Evolutionary conservation across 306 rosid species (phyloP).

Genomic region (Rosa lucieae): DNA sequence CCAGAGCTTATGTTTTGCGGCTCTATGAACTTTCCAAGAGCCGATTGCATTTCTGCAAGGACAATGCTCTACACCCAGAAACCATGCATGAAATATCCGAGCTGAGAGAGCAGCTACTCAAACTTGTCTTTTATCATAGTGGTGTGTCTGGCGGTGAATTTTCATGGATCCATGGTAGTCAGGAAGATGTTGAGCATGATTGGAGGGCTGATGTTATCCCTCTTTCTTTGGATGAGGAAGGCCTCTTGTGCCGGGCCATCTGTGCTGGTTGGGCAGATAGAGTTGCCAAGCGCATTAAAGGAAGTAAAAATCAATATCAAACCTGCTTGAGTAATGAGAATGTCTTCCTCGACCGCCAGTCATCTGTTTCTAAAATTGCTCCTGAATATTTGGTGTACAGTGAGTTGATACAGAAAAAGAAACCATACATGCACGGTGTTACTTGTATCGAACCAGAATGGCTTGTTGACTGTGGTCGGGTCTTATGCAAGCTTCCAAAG

Average conservation of each 20-base stretch:
- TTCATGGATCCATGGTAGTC: constrained; percentile 68
- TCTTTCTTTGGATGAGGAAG: constrained; percentile 65
- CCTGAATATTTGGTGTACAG: constrained; percentile 84
- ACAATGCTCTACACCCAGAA: constrained; percentile 63
- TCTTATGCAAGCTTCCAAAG: constrained; percentile 56
- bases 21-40: constrained; percentile 62
- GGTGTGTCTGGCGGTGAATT: constrained; percentile 43
- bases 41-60: constrained; percentile 57
- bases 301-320: constrained; percentile 54
- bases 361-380: constrained; percentile 60
- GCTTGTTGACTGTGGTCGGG: constrained; percentile 73
- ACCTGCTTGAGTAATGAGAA: constrained; percentile 61
- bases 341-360: constrained; percentile 67
- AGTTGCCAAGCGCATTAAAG: constrained; percentile 73
- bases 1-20: constrained; percentile 66
- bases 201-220: constrained; percentile 60
- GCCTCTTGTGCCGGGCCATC: constrained; percentile 70
- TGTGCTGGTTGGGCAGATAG: constrained; percentile 99
- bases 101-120: constrained; percentile 75
- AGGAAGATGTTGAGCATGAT: constrained; percentile 58
- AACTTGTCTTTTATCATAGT: constrained; percentile 56
- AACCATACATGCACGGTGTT: constrained; percentile 88
- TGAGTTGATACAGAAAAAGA: constrained; percentile 64
- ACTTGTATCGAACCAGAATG: constrained; percentile 74
- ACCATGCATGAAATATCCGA: constrained; percentile 95